Base-by-base conservation (phyloP, 805 yeast genomes). In the Ogataea methylovora region DNA sequence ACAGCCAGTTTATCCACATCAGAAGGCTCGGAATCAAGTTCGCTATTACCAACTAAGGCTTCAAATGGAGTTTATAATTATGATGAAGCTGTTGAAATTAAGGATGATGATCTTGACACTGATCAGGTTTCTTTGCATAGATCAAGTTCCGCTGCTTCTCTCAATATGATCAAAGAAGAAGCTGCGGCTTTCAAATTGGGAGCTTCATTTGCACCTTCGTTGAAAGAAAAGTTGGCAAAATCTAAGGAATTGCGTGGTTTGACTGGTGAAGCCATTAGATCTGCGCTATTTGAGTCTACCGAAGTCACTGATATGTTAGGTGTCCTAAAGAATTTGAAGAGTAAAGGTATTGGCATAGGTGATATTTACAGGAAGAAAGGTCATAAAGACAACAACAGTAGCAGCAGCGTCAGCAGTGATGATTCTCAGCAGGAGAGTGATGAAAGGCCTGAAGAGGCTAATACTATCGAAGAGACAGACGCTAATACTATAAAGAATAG, bases 291-390 rank as follows among this genome's bases (percentile, higher is more conserved):
- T 18, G 9, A 29, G 30, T 57, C 69, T 2, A 51, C 61, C 4
- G 56, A 61, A 19, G 56, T 68, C 11, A 49, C 62, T 8, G 56
- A 54, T 14, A 55, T 62, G 5, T 48, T 70, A 29, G 61, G 60
- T 30, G 55, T 58, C 21, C 42, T 70, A 36, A 65, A 65, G 36
- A 51, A 49, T 22, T 40, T 70, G 38, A 67, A 65, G 37, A 51
- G 45, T 8, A 51, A 56, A 21, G 73, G 74, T 4, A 56, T 67
- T 12, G 49, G 61, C 14, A 38, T 69, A n/a, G 57, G 60, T 23
- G 61, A 60, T 19, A 38, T 51, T 20, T 58, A 50, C 26, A 38
- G 31, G 12, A 41, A 41, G n/a, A n/a, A 8, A n/a, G n/a, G n/a
- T n/a, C n/a, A n/a, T n/a, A n/a, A n/a, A n/a, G n/a, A 6, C 22